phyloP scores from a whole-genome alignment of 805 yeast species.

The Saturnispora mendoncae region DNA sequence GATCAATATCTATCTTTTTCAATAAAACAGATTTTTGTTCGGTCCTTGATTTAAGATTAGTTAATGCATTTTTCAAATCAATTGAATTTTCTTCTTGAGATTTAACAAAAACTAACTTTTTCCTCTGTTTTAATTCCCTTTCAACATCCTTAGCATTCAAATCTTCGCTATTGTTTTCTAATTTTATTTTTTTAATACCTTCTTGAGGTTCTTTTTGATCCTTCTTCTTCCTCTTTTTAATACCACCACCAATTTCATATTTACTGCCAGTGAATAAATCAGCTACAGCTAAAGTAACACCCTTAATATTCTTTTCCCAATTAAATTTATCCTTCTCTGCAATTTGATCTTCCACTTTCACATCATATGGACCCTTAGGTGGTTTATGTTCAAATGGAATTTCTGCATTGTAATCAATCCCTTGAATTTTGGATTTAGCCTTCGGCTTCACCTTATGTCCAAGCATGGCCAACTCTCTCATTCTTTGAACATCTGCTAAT shows the following conservation, averaged over 20 bases:
- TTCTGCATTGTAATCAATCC: conserved; percentile 73
- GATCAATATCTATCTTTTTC: neutral
- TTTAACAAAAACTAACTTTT: neutral
- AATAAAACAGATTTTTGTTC: conserved; percentile 3
- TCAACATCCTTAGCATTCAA: neutral
- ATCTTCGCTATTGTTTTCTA: neutral
- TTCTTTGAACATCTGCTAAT: conserved; percentile 64
- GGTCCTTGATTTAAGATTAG: neutral
- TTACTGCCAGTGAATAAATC: conserved; percentile 8
- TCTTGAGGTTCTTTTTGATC: neutral
- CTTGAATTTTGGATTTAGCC: conserved; percentile 45
- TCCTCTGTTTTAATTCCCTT: conserved; percentile 3
- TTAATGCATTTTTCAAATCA: neutral
- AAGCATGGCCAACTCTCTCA: conserved; percentile 75
- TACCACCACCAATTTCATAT: conserved; percentile 3
- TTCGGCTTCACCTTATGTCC: conserved; percentile 49
- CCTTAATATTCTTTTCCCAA: conserved; percentile 32
- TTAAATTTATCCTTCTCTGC: conserved; percentile 31
- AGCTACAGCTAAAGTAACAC: conserved; percentile 2
- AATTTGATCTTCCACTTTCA: conserved; percentile 42
- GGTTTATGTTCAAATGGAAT: conserved; percentile 73
- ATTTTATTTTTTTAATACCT: neutral
- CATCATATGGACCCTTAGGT: conserved; percentile 59
- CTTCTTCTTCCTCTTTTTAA: neutral
- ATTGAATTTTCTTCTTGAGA: neutral